Conservation (phyloP, 257 asterid genomes). For the Euphrasia confusa region DNA sequence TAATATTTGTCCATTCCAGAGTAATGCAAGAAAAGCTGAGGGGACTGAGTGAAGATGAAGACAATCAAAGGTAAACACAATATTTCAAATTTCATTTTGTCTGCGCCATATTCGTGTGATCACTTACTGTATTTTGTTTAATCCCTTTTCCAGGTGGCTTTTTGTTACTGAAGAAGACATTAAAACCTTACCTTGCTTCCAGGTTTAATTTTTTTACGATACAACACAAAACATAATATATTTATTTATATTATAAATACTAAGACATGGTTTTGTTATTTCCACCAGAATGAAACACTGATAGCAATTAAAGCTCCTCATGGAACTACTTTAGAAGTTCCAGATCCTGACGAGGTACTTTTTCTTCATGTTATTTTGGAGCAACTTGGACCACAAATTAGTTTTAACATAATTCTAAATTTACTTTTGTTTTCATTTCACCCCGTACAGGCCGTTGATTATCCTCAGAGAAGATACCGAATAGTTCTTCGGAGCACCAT, state of each 20-base stretch:
- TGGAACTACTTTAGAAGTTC: conserved; percentile 94
- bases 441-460: conserved; percentile 70
- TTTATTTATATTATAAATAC: not conserved
- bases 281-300: conserved; percentile 75
- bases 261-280: conserved; percentile 13
- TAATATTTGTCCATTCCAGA: conserved; percentile 33
- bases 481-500: conserved; percentile 79
- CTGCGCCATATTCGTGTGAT: not conserved
- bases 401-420: not conserved
- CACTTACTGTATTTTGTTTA: conserved; percentile 6
- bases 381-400: conserved; percentile 8
- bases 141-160: conserved; percentile 59
- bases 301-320: conserved; percentile 97
- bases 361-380: conserved; percentile 13
- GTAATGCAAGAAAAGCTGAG: conserved; percentile 60
- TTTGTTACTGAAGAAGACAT: conserved; percentile 89
- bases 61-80: conserved; percentile 47
- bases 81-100: conserved; percentile 12
- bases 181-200: conserved; percentile 75
- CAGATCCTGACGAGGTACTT: conserved; percentile 88
- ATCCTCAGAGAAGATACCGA: conserved; percentile 89
- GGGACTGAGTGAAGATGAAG: conserved; percentile 65
- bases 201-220: conserved; percentile 37
- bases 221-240: not conserved
- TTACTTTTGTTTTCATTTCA: conserved; percentile 8